A percentile compares a stretch with the other conserved stretches of the same genome.
Conservation (phyloP, 805 yeast species). For the Schwanniomyces occidentalis region DNA sequence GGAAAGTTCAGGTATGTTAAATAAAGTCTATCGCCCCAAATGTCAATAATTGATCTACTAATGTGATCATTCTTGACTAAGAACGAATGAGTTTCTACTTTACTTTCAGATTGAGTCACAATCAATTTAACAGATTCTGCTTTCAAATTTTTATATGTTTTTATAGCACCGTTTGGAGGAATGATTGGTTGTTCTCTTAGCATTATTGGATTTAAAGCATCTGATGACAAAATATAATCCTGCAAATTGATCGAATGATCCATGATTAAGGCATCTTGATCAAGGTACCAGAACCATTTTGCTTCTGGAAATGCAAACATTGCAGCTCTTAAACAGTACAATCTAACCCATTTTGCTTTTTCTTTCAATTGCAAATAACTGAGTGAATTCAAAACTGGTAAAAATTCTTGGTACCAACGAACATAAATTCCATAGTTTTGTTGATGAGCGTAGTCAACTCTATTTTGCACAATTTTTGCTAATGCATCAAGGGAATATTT, state of each 20-base stretch:
- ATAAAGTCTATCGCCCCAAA: slow-evolving; percentile 73
- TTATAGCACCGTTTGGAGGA: slow-evolving; percentile 65
- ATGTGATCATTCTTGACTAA: slow-evolving; percentile 65
- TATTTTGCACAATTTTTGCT: slow-evolving; percentile 73
- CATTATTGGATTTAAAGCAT: slow-evolving; percentile 62
- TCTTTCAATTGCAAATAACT: slow-evolving; percentile 43
- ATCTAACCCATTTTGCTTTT: slow-evolving; percentile 60
- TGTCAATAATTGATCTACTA: slow-evolving; percentile 71
- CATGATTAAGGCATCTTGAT: slow-evolving; percentile 76
- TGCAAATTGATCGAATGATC: slow-evolving; percentile 61
- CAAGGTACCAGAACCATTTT: slow-evolving; percentile 88
- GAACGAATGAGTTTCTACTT: slow-evolving; percentile 69
- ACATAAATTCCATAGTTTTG: slow-evolving; percentile 83
- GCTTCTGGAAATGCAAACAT: slow-evolving; percentile 90
- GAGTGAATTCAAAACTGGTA: slow-evolving; percentile 52
- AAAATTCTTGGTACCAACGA: slow-evolving; percentile 83
- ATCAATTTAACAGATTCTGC: slow-evolving; percentile 59
- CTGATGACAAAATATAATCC: slow-evolving; percentile 58
- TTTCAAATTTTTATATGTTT: slow-evolving; percentile 62
- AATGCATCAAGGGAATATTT: slow-evolving; percentile 59
- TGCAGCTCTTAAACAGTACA: slow-evolving; percentile 77
- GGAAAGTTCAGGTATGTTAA: slow-evolving; percentile 66
- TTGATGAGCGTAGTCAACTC: slow-evolving; percentile 82
- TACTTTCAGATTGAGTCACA: slow-evolving; percentile 66
- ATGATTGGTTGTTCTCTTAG: slow-evolving; percentile 71